These are phyloP conservation scores for Ceratocystis papillata DNA, from an alignment of 2,329 filamentous ascomycete genomes.

Conservation along the genomic window DNA sequence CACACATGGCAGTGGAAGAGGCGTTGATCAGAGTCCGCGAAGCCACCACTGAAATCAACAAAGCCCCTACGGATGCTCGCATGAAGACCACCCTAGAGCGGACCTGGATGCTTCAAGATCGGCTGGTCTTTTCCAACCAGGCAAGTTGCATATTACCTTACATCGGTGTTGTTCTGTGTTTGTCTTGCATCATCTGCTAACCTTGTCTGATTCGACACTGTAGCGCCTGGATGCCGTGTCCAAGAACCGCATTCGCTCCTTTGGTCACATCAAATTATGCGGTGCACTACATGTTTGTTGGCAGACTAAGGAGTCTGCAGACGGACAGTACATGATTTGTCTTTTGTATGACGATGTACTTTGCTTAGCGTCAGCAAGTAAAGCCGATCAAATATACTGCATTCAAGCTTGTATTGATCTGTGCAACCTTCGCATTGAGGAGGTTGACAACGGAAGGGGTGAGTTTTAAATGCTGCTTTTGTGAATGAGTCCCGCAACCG, in stretches of 20 bases:
- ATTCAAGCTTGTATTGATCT: conserved; percentile 66
- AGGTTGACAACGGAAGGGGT: conserved; percentile 66
- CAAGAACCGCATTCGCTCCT: conserved; percentile 59
- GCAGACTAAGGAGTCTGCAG: conserved; percentile 55
- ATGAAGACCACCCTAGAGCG: conserved; percentile 63
- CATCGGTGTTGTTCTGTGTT: background rate
- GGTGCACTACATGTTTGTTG: conserved; percentile 77
- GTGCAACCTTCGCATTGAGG: conserved; percentile 54
- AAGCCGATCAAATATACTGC: conserved; percentile 56
- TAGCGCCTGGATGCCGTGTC: conserved; percentile 43
- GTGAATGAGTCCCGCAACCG: conserved; percentile 10
- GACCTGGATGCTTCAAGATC: conserved; percentile 75
- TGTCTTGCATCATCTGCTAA: conserved; percentile 13
- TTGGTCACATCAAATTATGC: conserved; percentile 72
- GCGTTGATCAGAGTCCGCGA: conserved; percentile 61
- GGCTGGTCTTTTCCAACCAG: conserved; percentile 61
- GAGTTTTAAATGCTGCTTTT: conserved; percentile 27
- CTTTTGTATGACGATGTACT: conserved; percentile 73
- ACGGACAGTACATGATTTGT: conserved; percentile 74
- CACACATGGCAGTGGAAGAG: conserved; percentile 69
- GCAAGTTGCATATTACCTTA: conserved; percentile 29
- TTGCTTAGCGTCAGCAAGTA: conserved; percentile 59
- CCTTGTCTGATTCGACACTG: background rate
- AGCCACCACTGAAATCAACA: conserved; percentile 69
- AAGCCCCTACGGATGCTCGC: conserved; percentile 64